A percentile compares a stretch with the other conserved stretches of the same genome.
Conservation (phyloP, 75 land plant species). For the Cunninghamia lanceolata region DNA sequence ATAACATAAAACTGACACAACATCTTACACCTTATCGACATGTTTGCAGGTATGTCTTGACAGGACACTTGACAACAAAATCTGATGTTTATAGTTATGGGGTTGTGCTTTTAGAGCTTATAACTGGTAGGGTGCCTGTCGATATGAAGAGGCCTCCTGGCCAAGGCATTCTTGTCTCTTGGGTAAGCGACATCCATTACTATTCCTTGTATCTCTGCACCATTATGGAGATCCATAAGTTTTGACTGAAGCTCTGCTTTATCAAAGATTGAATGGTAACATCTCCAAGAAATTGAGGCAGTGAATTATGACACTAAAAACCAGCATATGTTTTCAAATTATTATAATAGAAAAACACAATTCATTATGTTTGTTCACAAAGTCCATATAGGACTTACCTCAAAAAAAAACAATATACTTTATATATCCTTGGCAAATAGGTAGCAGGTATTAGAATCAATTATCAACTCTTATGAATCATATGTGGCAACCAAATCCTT, state of each 20-base stretch:
- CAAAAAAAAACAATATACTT: too few species aligned
- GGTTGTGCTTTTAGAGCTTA: conserved; percentile 69
- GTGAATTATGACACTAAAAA: too few species aligned
- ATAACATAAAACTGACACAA: background rate
- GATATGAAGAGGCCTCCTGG: conserved; percentile 59
- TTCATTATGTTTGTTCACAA: too few species aligned
- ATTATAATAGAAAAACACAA: too few species aligned
- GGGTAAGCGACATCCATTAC: conserved; percentile 10
- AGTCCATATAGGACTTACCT: too few species aligned
- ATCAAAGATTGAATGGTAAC: background rate
- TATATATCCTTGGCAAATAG: too few species aligned
- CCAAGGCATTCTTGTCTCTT: conserved; percentile 52
- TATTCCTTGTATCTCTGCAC: background rate
- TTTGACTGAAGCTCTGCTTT: conserved; percentile 6
- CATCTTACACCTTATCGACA: background rate
- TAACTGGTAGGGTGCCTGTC: conserved; percentile 62
- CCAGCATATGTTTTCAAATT: too few species aligned
- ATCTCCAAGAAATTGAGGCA: conserved; percentile 3
- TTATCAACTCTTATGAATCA: too few species aligned
- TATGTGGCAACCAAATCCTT: too few species aligned
- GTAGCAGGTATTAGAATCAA: too few species aligned
- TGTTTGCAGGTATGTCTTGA: conserved; percentile 25
- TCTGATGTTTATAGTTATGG: conserved; percentile 83
- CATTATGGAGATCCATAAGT: background rate
- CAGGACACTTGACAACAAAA: conserved; percentile 75